Base-by-base conservation (phyloP, 352 stramenopile species). In the Pythium periplocum region DNA sequence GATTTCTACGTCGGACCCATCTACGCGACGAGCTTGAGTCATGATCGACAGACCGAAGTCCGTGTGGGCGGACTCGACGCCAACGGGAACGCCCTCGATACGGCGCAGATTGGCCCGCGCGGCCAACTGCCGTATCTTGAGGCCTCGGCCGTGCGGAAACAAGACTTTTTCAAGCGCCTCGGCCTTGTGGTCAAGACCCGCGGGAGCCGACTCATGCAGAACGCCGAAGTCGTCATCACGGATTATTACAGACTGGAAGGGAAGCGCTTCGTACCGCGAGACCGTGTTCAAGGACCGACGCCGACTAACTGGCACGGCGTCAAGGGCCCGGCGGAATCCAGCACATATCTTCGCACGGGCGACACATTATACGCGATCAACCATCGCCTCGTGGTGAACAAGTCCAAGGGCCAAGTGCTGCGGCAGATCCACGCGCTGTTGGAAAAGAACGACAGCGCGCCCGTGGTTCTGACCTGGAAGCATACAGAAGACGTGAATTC, bases 331-430 rank as follows among this genome's bases (percentile, higher is more conserved):
- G 81, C 75, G 8, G 83, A 94, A 54, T 77, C 79, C 8, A 90
- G 79, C 50, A 72, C 72, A 40, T 81, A 74, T 4, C 68, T 94
- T n/a, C 81, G 83, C 48, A 65, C 82, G 4, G 81, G 83, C 26
- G 83, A 94, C 62, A 86, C 78, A 44, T 71, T 94, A 39, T 92
- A 94, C 61, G 80, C 83, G 38, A 86, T 94, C 54, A 94, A 94
- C 68, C 78, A 91, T 53, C 71, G 78, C 55, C 75, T 90, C n/a
- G 79, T 94, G 10, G 79, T 90, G 55, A 94, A 94, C 69, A 92
- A 92, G 64, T 87, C 79, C 45, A 86, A 82, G 61, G 77, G 81
- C 10, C 83, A 94, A 53, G 80, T 94, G 51, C 65, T 94, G 47
- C 73, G 81, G 61, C 78, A 92, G 59, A 87, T 94, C 49, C 78